These are phyloP conservation scores for Dictyostelium capitatum DNA, from an alignment of 78 protist species.

Conservation along the genomic window DNA sequence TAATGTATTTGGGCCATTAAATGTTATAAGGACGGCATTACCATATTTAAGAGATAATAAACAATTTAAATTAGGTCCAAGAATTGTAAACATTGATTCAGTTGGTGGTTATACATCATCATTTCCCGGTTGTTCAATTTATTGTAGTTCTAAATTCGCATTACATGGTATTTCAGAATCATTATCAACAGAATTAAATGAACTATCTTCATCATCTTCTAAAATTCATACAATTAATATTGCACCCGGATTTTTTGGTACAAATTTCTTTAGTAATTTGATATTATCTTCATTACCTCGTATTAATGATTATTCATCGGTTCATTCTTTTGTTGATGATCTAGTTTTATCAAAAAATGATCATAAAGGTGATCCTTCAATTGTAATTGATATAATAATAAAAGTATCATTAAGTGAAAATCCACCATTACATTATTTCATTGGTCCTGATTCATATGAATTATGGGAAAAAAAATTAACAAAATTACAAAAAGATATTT, in stretches of 20 bases:
- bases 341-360: neutral
- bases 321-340: neutral
- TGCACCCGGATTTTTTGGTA: slow-evolving; percentile 15
- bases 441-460: slow-evolving; percentile 8
- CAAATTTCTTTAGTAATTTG: neutral
- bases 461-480: neutral
- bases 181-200: neutral
- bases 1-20: slow-evolving; percentile 30
- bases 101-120: neutral
- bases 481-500: neutral
- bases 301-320: neutral
- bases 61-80: neutral
- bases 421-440: neutral
- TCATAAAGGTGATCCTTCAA: slow-evolving; percentile 32
- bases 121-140: neutral
- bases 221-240: neutral
- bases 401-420: neutral
- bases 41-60: slow-evolving; percentile 18
- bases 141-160: slow-evolving; percentile 48
- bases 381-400: slow-evolving; percentile 2
- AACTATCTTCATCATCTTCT: neutral
- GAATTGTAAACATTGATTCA: slow-evolving; percentile 23
- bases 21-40: slow-evolving; percentile 12
- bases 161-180: slow-evolving; percentile 30
- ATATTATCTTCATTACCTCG: neutral